phyloP scores from a whole-genome alignment of 345 rosid species.

The Acer saccharum region DNA sequence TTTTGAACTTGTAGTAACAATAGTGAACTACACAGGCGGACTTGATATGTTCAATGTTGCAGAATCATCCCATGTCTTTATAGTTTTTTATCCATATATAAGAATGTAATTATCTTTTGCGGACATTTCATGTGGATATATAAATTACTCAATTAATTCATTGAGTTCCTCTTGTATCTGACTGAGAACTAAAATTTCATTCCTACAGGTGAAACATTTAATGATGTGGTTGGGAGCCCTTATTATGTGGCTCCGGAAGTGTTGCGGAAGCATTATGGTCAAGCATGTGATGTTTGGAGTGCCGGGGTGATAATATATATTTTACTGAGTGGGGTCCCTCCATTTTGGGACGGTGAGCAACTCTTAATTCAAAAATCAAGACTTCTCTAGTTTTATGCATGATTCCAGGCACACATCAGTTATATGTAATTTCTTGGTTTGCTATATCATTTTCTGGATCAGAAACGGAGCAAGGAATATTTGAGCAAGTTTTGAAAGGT shows the following conservation, averaged over 20 bases:
- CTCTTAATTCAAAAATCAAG: background rate
- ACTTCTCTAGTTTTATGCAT: conserved; percentile 10
- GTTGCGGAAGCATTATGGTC: conserved; percentile 79
- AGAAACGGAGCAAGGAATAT: conserved; percentile 98
- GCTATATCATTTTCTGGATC: conserved; percentile 28
- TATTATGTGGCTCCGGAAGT: conserved; percentile 99
- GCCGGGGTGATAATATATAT: conserved; percentile 95
- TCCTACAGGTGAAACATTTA: conserved; percentile 71
- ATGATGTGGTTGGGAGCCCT: conserved; percentile 95
- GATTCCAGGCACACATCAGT: conserved; percentile 15
- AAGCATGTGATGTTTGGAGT: conserved; percentile 96
- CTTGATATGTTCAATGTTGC: background rate
- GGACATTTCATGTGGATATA: background rate
- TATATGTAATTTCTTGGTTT: conserved; percentile 24
- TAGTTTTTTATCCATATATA: background rate
- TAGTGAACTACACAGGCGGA: background rate
- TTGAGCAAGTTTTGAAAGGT: conserved; percentile 93
- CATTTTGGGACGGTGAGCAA: conserved; percentile 94
- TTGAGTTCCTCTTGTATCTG: background rate
- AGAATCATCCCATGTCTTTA: background rate
- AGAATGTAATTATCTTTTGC: background rate
- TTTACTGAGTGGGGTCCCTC: conserved; percentile 89
- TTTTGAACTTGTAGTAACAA: too few species aligned
- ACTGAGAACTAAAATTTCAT: conserved; percentile 11
- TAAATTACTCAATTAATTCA: background rate